A percentile compares a stretch with the other conserved stretches of the same genome.
Conservation (phyloP, 2,329 filamentous ascomycete genomes). For the Aspergillus unguis region DNA sequence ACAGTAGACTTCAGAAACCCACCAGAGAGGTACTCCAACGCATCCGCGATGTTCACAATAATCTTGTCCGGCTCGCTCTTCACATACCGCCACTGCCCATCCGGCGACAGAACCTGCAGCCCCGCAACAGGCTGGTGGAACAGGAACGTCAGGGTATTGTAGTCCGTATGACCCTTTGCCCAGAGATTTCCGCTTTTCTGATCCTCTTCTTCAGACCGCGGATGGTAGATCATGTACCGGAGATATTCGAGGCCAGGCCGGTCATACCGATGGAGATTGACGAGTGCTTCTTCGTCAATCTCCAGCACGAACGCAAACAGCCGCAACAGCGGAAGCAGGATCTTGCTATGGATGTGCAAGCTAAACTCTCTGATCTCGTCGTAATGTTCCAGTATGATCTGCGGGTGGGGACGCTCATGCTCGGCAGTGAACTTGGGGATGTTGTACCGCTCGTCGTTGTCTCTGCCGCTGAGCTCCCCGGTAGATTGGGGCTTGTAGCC, state of each 20-base stretch:
- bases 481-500: constrained; percentile 50
- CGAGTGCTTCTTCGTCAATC: not conserved
- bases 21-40: constrained; percentile 47
- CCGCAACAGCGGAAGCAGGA: not conserved
- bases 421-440: constrained; percentile 55
- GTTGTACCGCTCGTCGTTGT: constrained; percentile 60
- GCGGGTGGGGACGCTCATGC: constrained; percentile 42
- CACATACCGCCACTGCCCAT: constrained; percentile 49
- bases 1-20: constrained; percentile 48
- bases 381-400: constrained; percentile 49
- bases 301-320: not conserved
- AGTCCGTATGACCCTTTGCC: constrained; percentile 33
- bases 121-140: constrained; percentile 58
- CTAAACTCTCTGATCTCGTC: constrained; percentile 32
- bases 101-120: constrained; percentile 50
- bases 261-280: constrained; percentile 2
- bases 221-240: constrained; percentile 4
- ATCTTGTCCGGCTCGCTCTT: constrained; percentile 47
- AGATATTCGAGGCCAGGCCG: not conserved
- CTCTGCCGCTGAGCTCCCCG: constrained; percentile 39
- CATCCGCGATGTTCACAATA: constrained; percentile 52
- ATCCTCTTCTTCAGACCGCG: not conserved
- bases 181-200: not conserved
- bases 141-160: constrained; percentile 55
- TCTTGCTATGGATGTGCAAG: not conserved